Percentiles rank a stretch among this genome's conserved stretches.
phyloP scores from a whole-genome alignment of 2,329 filamentous ascomycete species.

The Fusarium fracticaudum region DNA sequence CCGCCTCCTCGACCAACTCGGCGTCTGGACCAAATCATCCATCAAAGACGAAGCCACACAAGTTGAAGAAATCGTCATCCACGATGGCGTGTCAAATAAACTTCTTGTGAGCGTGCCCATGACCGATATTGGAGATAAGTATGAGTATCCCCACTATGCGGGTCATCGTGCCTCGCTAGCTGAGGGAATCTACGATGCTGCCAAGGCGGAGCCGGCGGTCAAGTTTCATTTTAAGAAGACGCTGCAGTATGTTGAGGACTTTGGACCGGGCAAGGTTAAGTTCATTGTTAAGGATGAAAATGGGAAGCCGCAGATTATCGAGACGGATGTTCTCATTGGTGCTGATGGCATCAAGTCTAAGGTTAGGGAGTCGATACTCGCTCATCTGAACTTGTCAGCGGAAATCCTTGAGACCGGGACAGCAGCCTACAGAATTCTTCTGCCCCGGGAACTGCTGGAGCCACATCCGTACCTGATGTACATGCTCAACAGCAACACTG shows the following conservation, averaged over 20 bases:
- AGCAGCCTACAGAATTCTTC: constrained; percentile 1
- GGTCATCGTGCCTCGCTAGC: constrained; percentile 23
- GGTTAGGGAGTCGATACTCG: constrained; percentile 17
- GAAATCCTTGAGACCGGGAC: neutral
- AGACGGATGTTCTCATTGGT: constrained; percentile 20
- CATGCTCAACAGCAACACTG: constrained; percentile 3
- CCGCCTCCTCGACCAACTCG: constrained; percentile 13
- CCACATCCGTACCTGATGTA: constrained; percentile 10
- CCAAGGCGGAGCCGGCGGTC: constrained; percentile 6
- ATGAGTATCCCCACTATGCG: constrained; percentile 11
- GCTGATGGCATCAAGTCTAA: constrained; percentile 26
- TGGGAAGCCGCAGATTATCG: neutral
- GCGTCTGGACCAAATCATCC: constrained; percentile 13
- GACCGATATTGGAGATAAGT: constrained; percentile 5
- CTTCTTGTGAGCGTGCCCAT: neutral
- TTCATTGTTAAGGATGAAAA: neutral
- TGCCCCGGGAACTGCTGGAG: neutral
- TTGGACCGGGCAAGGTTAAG: neutral
- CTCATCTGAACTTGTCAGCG: neutral
- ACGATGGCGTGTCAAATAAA: neutral
- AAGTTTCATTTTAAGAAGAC: constrained; percentile 18
- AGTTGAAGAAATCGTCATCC: constrained; percentile 3
- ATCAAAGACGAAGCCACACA: constrained; percentile 2
- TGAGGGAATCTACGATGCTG: constrained; percentile 5
- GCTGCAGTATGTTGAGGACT: neutral